Evolutionary conservation across 2,329 filamentous ascomycete species (phyloP).

Genomic region (Colletotrichum sp.): DNA sequence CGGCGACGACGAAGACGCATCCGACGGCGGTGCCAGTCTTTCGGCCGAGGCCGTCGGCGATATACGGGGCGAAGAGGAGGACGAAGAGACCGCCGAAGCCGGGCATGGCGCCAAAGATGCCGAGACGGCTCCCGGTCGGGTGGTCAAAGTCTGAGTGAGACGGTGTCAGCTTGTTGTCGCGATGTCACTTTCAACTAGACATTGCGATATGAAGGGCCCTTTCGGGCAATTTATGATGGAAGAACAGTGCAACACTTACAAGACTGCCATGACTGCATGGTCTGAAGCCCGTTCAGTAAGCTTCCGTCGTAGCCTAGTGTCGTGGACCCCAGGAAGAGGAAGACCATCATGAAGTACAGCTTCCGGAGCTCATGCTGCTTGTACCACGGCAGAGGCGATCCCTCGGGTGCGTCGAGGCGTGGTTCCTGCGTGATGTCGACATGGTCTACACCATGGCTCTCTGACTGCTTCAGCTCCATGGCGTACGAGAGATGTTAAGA

Average conservation of each 20-base stretch:
- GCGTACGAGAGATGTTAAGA: neutral
- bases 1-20: conserved; percentile 52
- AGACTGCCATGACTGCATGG: conserved; percentile 46
- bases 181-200: neutral
- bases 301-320: conserved; percentile 46
- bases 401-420: neutral
- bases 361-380: conserved; percentile 34
- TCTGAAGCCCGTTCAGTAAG: conserved; percentile 52
- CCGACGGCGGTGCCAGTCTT: conserved; percentile 51
- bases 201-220: rapidly evolving
- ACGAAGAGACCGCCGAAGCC: conserved; percentile 51
- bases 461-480: conserved; percentile 10
- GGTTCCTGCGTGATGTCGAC: neutral
- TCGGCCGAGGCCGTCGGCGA: conserved; percentile 50
- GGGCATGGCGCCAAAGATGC: conserved; percentile 52
- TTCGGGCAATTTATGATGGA: neutral
- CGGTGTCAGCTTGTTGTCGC: neutral
- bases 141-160: conserved; percentile 34
- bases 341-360: conserved; percentile 34
- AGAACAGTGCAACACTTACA: conserved; percentile 27
- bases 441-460: neutral
- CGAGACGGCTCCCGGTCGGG: conserved; percentile 36
- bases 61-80: conserved; percentile 50
- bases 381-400: conserved; percentile 28
- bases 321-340: conserved; percentile 37